Conservation (phyloP, 306 rosid species). For the Comarum palustre region DNA sequence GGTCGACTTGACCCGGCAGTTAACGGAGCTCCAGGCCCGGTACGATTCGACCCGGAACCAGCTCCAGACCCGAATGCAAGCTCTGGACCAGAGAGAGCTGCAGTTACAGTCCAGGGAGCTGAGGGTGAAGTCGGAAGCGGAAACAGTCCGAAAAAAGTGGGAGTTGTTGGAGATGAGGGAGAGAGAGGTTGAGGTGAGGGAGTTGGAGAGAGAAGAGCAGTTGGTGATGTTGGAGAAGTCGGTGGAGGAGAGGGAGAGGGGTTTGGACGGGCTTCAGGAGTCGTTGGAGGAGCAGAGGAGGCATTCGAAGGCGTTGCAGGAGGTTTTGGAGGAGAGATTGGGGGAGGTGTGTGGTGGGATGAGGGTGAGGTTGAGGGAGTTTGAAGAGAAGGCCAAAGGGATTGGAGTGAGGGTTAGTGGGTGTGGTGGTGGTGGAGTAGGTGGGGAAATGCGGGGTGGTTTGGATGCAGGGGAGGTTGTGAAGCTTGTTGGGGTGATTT, state of each 20-base stretch:
- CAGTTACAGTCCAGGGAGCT: neutral
- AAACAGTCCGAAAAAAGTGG: neutral
- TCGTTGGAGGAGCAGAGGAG: constrained; percentile 7
- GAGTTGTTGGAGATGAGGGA: neutral
- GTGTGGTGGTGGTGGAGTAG: neutral
- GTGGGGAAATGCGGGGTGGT: constrained; percentile 15
- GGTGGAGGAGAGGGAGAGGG: constrained; percentile 6
- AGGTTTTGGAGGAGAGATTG: neutral
- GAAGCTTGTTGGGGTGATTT: constrained; percentile 37
- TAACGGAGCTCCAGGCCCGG: neutral
- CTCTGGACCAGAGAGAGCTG: neutral
- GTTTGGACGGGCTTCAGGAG: constrained; percentile 2
- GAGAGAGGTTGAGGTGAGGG: neutral
- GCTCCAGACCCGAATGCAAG: neutral
- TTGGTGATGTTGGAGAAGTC: neutral
- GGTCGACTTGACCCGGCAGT: neutral
- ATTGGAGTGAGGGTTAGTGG: constrained; percentile 22
- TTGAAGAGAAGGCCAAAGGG: constrained; percentile 3
- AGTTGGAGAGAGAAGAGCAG: neutral
- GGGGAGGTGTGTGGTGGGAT: neutral
- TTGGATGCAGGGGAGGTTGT: constrained; percentile 42
- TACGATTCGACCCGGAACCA: neutral
- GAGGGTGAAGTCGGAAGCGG: neutral
- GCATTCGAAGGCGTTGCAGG: neutral
- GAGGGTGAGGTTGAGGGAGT: neutral